A percentile compares a stretch with the other conserved stretches of the same genome.
Conservation (phyloP, 2,329 filamentous ascomycete genomes). For the Phyllosticta capitalensis region DNA sequence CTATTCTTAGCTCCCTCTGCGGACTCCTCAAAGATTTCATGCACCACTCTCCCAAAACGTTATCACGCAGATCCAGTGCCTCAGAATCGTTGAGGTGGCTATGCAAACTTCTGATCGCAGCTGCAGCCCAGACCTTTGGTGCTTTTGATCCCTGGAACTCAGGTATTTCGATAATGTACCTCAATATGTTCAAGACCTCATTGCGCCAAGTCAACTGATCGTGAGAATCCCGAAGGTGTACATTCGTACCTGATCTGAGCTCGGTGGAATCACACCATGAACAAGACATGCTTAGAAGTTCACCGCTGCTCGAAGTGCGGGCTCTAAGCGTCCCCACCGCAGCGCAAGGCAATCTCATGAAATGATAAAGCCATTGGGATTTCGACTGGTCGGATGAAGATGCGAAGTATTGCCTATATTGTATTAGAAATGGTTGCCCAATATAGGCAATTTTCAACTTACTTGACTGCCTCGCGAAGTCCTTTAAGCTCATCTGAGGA, state of each 20-base stretch:
- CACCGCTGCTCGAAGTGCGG: constrained; percentile 1
- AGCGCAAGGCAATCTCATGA: constrained; percentile 9
- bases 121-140: constrained; percentile 54
- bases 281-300: not conserved
- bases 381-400: not conserved
- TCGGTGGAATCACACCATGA: not conserved
- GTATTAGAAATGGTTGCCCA: not conserved
- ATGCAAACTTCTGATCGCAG: constrained; percentile 59
- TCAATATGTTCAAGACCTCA: constrained; percentile 11
- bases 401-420: not conserved
- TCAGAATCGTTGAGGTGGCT: constrained; percentile 52
- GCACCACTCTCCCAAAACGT: constrained; percentile 67
- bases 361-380: not conserved
- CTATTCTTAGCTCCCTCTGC: constrained; percentile 72
- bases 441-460: not conserved
- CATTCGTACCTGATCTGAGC: constrained; percentile 7
- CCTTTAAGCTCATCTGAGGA: not conserved
- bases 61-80: constrained; percentile 58
- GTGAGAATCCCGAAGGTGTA: not conserved
- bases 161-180: constrained; percentile 19
- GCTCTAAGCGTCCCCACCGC: constrained; percentile 1
- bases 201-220: constrained; percentile 22
- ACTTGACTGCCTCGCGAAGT: not conserved
- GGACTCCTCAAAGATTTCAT: constrained; percentile 75
- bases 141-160: constrained; percentile 22